Base-by-base conservation (phyloP, 2,329 filamentous ascomycete genomes). In the Coleophoma eucalyptorum region DNA sequence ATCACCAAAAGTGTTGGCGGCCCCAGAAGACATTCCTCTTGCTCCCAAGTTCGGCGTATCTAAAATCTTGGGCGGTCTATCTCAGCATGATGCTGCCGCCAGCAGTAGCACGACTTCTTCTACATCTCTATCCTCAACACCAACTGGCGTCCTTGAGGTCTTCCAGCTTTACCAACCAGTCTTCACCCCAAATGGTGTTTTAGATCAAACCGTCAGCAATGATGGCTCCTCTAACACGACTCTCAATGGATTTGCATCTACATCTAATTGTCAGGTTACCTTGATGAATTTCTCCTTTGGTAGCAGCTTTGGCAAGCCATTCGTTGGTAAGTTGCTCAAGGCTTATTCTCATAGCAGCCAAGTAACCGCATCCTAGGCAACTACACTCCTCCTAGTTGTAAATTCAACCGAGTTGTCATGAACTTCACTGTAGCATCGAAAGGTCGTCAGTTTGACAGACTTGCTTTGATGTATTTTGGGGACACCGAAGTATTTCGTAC, bases 401-500 rank as follows among this genome's bases (percentile, higher is more conserved):
- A 76, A 15, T 94, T 93, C 71, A 87, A 90, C 62, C 79, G 83
- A 33, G 85, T 92, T 15, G 78, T 81, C 20, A 81, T 94, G 67
- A 90, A 91, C 62, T 79, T 94, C 58, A 92, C 87, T 0, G 84
- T 88, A 13, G 81, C 80, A 1, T 88, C 86, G 10, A 72, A 74
- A 54, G 90, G 90, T 1, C 77, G 80, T 3, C 90, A 95, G 60
- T 92, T 80, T 67, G 90, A 95, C 65, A 79, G 89, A 37, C 75
- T 93, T 8, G 90, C 83, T 4, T 67, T 86, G 32, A 84, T 94
- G 77, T 94, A 86, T 60, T 74, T 94, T 35, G 83, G 82, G 38
- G 87, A 93, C 65, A 83, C 80, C 10, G 89, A 95, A 65, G 77
- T 95, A n/a, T 94, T 87, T 75, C 77, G 89, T 20, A 92, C 89